Evolutionary conservation across 2,329 filamentous ascomycete species (phyloP), one percentile per base, ranked within the genome.

Genomic region (Xylaria sp.): DNA sequence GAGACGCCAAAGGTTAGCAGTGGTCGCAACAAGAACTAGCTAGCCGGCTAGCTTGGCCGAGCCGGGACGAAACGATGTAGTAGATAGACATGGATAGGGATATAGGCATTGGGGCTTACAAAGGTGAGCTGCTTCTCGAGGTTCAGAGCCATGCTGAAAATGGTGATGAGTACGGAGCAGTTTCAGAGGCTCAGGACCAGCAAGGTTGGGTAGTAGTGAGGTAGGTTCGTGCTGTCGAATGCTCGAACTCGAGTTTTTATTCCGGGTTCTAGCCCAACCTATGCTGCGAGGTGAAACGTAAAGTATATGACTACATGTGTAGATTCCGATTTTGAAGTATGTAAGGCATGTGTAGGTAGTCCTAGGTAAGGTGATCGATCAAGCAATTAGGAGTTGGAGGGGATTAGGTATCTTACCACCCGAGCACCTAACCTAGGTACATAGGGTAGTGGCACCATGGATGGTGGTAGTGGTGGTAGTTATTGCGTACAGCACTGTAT

Each of bases 101-200:
- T 21, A 50, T 7, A 4, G 58, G 34, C 47, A 19, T 45, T 17
- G 14, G 14, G 74, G 81, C 91, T 80, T 88, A 96, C 93, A 82
- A 94, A 94, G 81, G 88, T 89, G 75, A 96, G 85, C 78, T 95
- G 93, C 79, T 89, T 92, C 83, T 96, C 93, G 61, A 96, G 86
- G 77, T 94, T 90, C 76, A 96, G 86, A 74, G 88, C 88, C 88
- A 90, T 90, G 65, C 71, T 72, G 70, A 65, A 50, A 70, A 4
- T 27, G 24, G 24, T 27, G 60, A 45, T 27, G 27, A 58, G 50
- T 24, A 11, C 36, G 51, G 57, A 58, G 56, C 36, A 50, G 59
- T 27, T 56, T 48, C 55, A 53, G 65, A 58, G 67, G 45, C 54
- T 50, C 45, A 12, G 30, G 9, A 50, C 34, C 61, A 32, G 48